phyloP scores from a whole-genome alignment of 129 eudicot genomes.

The Mikania micrantha region DNA sequence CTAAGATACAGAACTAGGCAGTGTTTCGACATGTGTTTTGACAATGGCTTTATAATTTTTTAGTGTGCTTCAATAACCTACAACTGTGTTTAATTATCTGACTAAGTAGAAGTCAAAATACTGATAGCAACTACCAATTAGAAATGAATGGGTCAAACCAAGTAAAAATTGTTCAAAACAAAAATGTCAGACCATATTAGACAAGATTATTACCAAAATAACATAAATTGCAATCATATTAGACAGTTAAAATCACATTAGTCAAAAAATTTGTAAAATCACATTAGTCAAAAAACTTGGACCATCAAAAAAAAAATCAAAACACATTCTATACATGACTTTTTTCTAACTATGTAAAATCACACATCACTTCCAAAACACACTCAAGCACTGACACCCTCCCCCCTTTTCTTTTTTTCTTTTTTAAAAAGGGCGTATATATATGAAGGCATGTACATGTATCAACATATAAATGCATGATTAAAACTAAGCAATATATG shows the following conservation, averaged over 20 bases:
- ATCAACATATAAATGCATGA: background rate
- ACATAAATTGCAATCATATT: background rate
- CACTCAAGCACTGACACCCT: constrained; percentile 5
- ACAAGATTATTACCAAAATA: background rate
- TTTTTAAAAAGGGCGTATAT: too few species aligned
- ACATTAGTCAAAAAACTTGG: background rate
- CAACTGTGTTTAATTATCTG: background rate
- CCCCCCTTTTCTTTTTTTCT: too few species aligned
- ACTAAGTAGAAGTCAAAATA: background rate
- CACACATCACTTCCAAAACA: background rate
- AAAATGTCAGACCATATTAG: background rate
- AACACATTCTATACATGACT: background rate
- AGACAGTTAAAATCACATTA: too few species aligned
- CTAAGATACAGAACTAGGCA: constrained; percentile 23
- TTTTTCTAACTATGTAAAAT: background rate
- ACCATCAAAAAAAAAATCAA: background rate
- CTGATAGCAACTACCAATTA: background rate
- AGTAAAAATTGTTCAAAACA: background rate
- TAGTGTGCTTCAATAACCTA: background rate
- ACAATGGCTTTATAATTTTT: background rate
- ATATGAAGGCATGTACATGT: background rate
- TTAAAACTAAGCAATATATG: background rate
- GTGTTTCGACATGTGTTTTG: background rate
- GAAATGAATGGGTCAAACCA: background rate
- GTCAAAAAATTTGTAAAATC: too few species aligned